Conservation (phyloP, 208 protist genomes). For the Angomonas deanei region DNA sequence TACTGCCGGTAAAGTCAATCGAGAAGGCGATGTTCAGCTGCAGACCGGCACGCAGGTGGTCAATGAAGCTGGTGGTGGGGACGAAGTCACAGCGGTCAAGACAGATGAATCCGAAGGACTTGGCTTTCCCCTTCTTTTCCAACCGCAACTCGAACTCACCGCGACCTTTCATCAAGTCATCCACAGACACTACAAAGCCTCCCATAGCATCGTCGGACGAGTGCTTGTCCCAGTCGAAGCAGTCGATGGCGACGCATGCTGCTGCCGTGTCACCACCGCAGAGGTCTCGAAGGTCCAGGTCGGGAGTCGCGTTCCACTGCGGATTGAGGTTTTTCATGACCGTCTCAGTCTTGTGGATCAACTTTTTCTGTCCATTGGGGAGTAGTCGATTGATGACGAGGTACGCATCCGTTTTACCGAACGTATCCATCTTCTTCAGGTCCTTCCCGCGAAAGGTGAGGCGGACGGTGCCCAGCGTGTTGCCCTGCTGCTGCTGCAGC, state of each 20-base stretch:
- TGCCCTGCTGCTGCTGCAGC: slow-evolving; percentile 5
- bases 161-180: slow-evolving; percentile 5
- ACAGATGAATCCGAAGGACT: slow-evolving; percentile 25
- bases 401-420: slow-evolving; percentile 33
- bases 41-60: slow-evolving; percentile 42
- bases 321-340: slow-evolving; percentile 30
- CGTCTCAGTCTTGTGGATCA: slow-evolving; percentile 24
- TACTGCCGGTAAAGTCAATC: slow-evolving; percentile 75
- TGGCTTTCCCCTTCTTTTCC: slow-evolving; percentile 29
- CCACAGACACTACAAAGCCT: slow-evolving; percentile 13
- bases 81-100: slow-evolving; percentile 19
- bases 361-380: slow-evolving; percentile 11
- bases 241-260: slow-evolving; percentile 23
- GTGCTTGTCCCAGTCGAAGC: slow-evolving; percentile 17
- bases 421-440: slow-evolving; percentile 43
- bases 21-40: slow-evolving; percentile 60
- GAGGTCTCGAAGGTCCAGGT: background rate
- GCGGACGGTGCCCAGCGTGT: slow-evolving; percentile 13
- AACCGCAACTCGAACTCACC: slow-evolving; percentile 17
- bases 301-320: slow-evolving; percentile 25
- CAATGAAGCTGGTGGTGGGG: slow-evolving; percentile 31
- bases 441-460: slow-evolving; percentile 18
- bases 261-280: background rate
- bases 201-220: slow-evolving; percentile 17
- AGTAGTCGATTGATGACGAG: slow-evolving; percentile 18